phyloP scores from a whole-genome alignment of 2,329 filamentous ascomycete species.

The Colletotrichum scovillei region DNA sequence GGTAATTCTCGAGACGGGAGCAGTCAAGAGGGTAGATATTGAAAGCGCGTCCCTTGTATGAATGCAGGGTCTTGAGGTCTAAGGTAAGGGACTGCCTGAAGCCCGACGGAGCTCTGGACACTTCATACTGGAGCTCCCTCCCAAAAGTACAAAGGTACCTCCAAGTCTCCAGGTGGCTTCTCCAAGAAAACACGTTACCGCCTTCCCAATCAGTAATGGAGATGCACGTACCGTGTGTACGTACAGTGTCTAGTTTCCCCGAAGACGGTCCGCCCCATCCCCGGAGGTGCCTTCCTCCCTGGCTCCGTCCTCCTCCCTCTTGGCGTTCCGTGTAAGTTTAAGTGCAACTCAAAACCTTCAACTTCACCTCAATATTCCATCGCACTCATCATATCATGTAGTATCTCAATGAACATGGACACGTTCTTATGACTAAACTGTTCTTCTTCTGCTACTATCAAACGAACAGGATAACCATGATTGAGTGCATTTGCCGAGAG shows the following conservation, averaged over 20 bases:
- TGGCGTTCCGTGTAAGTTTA: not conserved
- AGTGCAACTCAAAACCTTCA: not conserved
- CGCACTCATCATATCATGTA: not conserved
- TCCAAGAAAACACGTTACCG: constrained; percentile 23
- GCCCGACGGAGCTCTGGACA: constrained; percentile 8
- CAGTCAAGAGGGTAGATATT: not conserved
- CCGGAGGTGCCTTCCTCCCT: not conserved
- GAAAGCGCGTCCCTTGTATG: not conserved
- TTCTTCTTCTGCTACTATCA: not conserved
- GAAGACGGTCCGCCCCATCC: not conserved
- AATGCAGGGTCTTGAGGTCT: constrained; percentile 11
- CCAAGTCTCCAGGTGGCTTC: constrained; percentile 27
- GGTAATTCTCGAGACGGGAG: not conserved
- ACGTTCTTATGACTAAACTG: not conserved
- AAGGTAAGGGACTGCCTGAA: not conserved
- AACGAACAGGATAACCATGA: not conserved
- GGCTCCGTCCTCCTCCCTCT: not conserved
- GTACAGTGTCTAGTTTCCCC: not conserved
- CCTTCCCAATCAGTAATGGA: constrained; percentile 10
- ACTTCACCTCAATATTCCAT: not conserved
- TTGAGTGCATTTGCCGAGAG: not conserved
- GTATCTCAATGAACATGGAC: not conserved
- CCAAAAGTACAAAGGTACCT: not conserved
- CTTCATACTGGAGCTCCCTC: constrained; percentile 16
- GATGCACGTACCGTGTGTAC: not conserved